phyloP scores from a whole-genome alignment of 73 alveolate species.

The Paramecium primaurelia region DNA sequence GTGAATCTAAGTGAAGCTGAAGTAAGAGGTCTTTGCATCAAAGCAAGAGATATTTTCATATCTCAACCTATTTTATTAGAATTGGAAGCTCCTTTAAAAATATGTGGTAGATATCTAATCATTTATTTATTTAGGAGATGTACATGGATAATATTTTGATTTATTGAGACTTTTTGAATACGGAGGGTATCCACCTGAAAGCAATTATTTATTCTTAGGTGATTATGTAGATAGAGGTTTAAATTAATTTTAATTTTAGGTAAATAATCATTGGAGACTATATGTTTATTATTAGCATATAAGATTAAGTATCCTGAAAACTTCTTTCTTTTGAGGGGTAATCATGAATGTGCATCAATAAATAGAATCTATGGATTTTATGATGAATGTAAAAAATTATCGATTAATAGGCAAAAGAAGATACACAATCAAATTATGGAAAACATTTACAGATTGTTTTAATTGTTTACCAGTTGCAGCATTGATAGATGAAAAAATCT shows the following conservation, averaged over 20 bases:
- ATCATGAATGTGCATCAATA: conserved; percentile 99
- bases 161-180: conserved; percentile 89
- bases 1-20: conserved; percentile 88
- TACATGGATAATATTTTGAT: conserved; percentile 95
- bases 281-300: conserved; percentile 92
- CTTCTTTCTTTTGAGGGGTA: conserved; percentile 97
- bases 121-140: conserved; percentile 74
- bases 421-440: conserved; percentile 98
- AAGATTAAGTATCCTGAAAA: conserved; percentile 97
- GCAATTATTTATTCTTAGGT: conserved; percentile 95
- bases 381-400: conserved; percentile 93
- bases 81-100: conserved; percentile 85
- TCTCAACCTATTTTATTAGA: conserved; percentile 82
- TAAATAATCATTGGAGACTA: conserved; percentile 89
- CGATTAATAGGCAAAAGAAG: conserved; percentile 69
- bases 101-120: conserved; percentile 29
- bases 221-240: conserved; percentile 95
- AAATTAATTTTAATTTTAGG: neutral
- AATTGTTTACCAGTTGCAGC: conserved; percentile 99
- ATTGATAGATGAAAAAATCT: conserved; percentile 95
- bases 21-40: conserved; percentile 84
- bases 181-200: conserved; percentile 98
- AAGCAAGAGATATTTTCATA: conserved; percentile 84
- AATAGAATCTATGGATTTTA: conserved; percentile 98
- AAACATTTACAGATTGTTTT: conserved; percentile 98